phyloP scores from a whole-genome alignment of 1,284 basidiomycete genomes.

The Tausonia pullulans region DNA sequence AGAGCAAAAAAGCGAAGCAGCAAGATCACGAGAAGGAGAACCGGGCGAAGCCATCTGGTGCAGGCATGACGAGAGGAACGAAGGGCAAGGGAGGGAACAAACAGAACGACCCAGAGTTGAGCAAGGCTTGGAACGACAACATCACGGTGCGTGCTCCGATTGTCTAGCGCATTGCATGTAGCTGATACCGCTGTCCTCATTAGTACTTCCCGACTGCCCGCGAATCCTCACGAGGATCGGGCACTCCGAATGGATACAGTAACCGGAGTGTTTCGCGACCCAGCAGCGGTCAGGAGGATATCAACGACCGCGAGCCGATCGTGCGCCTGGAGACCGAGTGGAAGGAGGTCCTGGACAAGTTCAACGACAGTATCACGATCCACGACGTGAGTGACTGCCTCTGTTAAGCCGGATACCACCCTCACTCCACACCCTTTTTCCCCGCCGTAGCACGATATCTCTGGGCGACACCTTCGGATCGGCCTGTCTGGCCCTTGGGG shows the following conservation, averaged over 20 bases:
- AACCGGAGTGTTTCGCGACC: not conserved
- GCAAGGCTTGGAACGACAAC: constrained; percentile 15
- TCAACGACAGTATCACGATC: constrained; percentile 47
- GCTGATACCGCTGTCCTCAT: not conserved
- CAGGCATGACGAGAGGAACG: constrained; percentile 14
- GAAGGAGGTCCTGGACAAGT: not conserved
- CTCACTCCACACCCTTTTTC: constrained; percentile 14
- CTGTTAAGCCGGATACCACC: not conserved
- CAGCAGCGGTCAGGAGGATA: not conserved
- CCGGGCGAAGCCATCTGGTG: not conserved
- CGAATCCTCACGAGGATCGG: constrained; percentile 1
- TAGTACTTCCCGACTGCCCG: not conserved
- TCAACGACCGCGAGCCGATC: not conserved
- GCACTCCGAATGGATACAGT: not conserved
- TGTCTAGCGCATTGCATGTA: not conserved
- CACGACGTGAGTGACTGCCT: constrained; percentile 51
- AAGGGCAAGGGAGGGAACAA: not conserved
- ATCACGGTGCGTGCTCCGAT: constrained; percentile 2
- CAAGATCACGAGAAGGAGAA: not conserved
- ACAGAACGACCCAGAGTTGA: not conserved
- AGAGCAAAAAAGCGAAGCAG: not conserved
- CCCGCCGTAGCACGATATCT: constrained; percentile 5
- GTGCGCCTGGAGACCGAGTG: constrained; percentile 8
- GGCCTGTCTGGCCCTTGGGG: constrained; percentile 87
- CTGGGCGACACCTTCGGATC: constrained; percentile 62